Conservation (phyloP, 163 green algal genomes). For the Volvox carteri region DNA sequence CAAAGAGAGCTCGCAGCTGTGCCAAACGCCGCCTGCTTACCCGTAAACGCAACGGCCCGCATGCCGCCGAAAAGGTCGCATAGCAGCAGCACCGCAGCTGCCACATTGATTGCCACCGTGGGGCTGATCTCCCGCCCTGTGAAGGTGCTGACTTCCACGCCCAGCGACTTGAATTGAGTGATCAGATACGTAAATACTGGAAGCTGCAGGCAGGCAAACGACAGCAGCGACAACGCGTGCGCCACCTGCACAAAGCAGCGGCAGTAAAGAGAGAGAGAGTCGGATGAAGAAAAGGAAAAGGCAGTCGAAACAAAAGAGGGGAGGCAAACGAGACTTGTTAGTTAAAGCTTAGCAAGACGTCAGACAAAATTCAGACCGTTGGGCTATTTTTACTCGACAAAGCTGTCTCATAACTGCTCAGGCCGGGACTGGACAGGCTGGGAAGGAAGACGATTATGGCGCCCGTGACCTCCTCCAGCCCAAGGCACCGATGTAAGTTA, state of each 20-base stretch:
- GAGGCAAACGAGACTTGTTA: no score
- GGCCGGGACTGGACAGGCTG: no score
- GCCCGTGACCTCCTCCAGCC: no score
- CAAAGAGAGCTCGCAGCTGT: no score
- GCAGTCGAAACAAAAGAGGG: no score
- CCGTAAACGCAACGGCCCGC: conserved; percentile 65
- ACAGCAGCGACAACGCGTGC: conserved; percentile 58
- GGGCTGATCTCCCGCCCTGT: conserved; percentile 56
- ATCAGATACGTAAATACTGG: conserved; percentile 74
- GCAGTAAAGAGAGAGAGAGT: neutral
- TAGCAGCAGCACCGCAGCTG: conserved; percentile 62
- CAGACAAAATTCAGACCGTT: no score
- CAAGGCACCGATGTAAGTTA: no score
- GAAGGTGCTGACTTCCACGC: conserved; percentile 66
- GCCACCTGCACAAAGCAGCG: conserved; percentile 47
- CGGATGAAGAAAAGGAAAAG: neutral
- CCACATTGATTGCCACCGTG: conserved; percentile 62
- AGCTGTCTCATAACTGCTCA: no score
- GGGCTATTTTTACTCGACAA: no score
- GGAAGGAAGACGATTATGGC: no score
- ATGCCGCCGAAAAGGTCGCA: conserved; percentile 69
- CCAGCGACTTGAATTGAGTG: conserved; percentile 69
- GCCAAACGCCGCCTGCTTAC: no score
- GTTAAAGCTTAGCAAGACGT: no score
- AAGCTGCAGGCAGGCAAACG: conserved; percentile 69